phyloP scores from a whole-genome alignment of 2,329 filamentous ascomycete species.

The Orbilia brochopaga region DNA sequence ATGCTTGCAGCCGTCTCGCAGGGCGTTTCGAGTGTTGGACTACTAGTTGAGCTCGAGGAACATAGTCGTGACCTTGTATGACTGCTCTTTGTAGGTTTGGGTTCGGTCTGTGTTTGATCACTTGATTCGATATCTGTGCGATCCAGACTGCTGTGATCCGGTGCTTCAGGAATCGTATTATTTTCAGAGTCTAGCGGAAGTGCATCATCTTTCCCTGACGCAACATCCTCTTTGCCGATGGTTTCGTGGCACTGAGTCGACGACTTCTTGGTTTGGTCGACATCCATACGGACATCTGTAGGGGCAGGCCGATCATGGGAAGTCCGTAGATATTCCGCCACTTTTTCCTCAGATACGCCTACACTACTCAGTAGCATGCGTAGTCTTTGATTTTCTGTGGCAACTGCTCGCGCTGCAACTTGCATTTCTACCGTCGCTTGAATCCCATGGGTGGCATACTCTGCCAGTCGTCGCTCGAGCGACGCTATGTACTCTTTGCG shows the following conservation, averaged over 20 bases:
- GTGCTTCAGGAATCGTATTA: no score
- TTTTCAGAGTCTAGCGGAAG: no score
- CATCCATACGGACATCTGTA: not conserved
- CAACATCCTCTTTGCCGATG: not conserved
- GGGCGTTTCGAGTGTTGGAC: conserved; percentile 20
- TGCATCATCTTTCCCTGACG: not conserved
- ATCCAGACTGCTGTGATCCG: no score
- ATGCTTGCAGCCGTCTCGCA: conserved; percentile 37
- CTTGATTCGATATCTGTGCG: not conserved
- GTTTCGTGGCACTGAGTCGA: not conserved
- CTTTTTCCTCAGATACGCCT: conserved; percentile 56
- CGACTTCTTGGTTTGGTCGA: not conserved
- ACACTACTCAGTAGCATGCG: conserved; percentile 59
- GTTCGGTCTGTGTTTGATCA: not conserved
- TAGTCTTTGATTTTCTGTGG: conserved; percentile 62
- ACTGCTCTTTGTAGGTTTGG: not conserved
- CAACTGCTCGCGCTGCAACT: conserved; percentile 62
- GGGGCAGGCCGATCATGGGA: not conserved
- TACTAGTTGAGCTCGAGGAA: not conserved
- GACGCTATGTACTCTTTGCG: conserved; percentile 63
- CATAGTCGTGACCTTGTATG: not conserved
- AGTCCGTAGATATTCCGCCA: conserved; percentile 21
- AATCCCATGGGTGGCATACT: conserved; percentile 62
- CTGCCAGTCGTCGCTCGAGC: conserved; percentile 61
- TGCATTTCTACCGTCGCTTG: conserved; percentile 65